A percentile compares a stretch with the other conserved stretches of the same genome.
These are phyloP conservation scores for Fusarium verrucosum DNA, from an alignment of 2,329 filamentous ascomycete genomes.

Conservation along the genomic window DNA sequence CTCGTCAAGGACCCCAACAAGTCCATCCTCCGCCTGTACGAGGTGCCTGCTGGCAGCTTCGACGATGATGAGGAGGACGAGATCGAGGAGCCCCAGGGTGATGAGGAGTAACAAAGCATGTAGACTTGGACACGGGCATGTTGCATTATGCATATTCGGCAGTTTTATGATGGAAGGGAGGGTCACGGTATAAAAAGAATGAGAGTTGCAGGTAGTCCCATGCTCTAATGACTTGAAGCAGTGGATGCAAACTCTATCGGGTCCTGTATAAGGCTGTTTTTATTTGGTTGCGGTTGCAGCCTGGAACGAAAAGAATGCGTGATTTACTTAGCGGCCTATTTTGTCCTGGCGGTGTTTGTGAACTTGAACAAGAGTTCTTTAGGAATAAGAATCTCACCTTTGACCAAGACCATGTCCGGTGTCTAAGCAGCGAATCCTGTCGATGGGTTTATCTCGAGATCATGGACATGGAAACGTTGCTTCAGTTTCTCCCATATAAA, in stretches of 20 bases:
- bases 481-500: not conserved
- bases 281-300: slow-evolving; percentile 30
- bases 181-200: slow-evolving; percentile 25
- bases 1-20: slow-evolving; percentile 95
- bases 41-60: slow-evolving; percentile 86
- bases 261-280: slow-evolving; percentile 20
- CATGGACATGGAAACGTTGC: not conserved
- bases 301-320: slow-evolving; percentile 42
- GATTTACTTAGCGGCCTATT: slow-evolving; percentile 26
- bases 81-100: slow-evolving; percentile 54
- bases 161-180: slow-evolving; percentile 22
- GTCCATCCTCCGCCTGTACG: slow-evolving; percentile 90
- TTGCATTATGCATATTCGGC: slow-evolving; percentile 16
- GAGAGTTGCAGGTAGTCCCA: slow-evolving; percentile 38
- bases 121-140: slow-evolving; percentile 11
- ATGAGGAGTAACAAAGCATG: slow-evolving; percentile 32
- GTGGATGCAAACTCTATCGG: slow-evolving; percentile 37
- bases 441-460: not conserved
- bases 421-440: not conserved
- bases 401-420: not conserved
- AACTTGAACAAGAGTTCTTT: not conserved
- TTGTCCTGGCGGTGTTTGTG: not conserved
- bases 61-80: slow-evolving; percentile 84
- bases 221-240: slow-evolving; percentile 45
- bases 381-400: not conserved